phyloP scores from a whole-genome alignment of 2,329 filamentous ascomycete species.

The Ceratocystis cacaofunesta region DNA sequence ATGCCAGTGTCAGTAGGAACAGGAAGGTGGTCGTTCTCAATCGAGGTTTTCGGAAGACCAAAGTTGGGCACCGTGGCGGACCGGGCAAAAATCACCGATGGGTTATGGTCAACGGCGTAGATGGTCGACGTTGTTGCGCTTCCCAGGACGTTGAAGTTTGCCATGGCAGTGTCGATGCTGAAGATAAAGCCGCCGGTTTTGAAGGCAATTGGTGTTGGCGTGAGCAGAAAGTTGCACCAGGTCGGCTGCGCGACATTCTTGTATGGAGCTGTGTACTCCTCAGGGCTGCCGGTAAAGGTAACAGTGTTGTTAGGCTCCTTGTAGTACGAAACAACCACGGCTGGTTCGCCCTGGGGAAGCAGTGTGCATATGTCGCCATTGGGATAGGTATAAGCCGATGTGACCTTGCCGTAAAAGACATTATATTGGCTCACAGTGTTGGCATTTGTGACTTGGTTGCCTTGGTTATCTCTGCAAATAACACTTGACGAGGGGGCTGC shows the following conservation, averaged over 20 bases:
- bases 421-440: slow-evolving; percentile 7
- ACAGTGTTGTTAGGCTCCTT: slow-evolving; percentile 29
- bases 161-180: slow-evolving; percentile 1
- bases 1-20: slow-evolving; percentile 1
- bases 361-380: slow-evolving; percentile 23
- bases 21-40: slow-evolving; percentile 10
- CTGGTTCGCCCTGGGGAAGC: slow-evolving; percentile 21
- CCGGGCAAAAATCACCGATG: slow-evolving; percentile 30
- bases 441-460: background rate
- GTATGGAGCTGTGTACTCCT: slow-evolving; percentile 34
- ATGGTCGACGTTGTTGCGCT: slow-evolving; percentile 28
- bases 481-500: slow-evolving; percentile 10
- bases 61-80: slow-evolving; percentile 29
- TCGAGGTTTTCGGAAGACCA: slow-evolving; percentile 18
- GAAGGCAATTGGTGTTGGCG: slow-evolving; percentile 9
- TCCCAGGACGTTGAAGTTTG: slow-evolving; percentile 17
- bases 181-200: slow-evolving; percentile 16
- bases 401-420: slow-evolving; percentile 5
- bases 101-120: slow-evolving; percentile 41
- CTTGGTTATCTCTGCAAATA: slow-evolving; percentile 2
- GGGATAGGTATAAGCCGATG: slow-evolving; percentile 11
- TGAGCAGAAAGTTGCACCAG: slow-evolving; percentile 24
- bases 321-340: slow-evolving; percentile 32
- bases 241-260: slow-evolving; percentile 28
- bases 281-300: slow-evolving; percentile 33